Base-by-base conservation (phyloP, 73 alveolate genomes). In the Durusdinium trenchii region DNA sequence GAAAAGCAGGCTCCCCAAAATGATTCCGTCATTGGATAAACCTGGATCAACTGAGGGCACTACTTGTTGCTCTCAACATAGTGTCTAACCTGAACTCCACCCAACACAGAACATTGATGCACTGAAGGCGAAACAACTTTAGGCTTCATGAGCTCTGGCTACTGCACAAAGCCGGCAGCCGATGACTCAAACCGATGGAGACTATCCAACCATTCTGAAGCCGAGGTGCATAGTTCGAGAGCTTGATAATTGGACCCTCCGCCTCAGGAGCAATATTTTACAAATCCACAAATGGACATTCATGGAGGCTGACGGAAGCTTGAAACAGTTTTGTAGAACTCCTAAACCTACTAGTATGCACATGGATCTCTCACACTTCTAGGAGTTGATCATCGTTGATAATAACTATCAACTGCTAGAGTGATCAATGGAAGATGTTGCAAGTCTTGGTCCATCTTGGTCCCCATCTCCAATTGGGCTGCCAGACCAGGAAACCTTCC, bases 201-300 rank as follows among this genome's bases (percentile, higher is more conserved):
- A 2, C 23, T 57, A 23, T 12, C 69, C 12, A 16, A 57, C 69
- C 23, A 60, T 60, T 60, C 1, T 85, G 57, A 36, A 6, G 52
- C 36, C 95, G 4, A 69, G 98, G n/a, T 4, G 51, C 98, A 30
- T 91, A 91, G 81, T 91, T 91, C 67, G 98, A 91, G 76, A 91
- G 45, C 79, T 91, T 91, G 98, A 91, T 91, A 76, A 91, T 91
- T 2, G 98, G 98, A 2, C 98, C 98, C 47, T 91, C 98, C 6
- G 98, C 98, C 98, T 91, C 35, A 23, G 1, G n/a, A n/a, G n/a
- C n/a, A 14, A 0, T 28, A 28, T 12, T 52, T 35, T 16, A 30
- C 43, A 40, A 40, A 73, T 0, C 48, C 52, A 51, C 35, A 67
- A 4, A 35, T 51, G 40, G 20, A 73, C n/a, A 9, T 71, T 9